phyloP scores from a whole-genome alignment of 2,329 filamentous ascomycete genomes.

The Didymosphaeria variabile region DNA sequence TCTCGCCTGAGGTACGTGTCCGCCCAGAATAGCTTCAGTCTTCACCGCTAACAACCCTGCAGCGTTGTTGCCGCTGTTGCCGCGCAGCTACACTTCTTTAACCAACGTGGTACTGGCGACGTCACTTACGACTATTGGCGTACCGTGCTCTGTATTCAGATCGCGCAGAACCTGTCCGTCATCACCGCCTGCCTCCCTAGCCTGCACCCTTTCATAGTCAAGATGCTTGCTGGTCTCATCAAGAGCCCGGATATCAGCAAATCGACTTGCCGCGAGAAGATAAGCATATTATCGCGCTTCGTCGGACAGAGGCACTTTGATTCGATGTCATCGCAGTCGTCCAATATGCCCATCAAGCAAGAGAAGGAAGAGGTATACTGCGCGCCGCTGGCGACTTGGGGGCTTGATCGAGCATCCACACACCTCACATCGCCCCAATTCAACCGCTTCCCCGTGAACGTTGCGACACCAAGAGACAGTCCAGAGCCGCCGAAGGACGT shows the following conservation, averaged over 20 bases:
- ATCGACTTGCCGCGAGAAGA: constrained; percentile 11
- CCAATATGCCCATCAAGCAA: constrained; percentile 26
- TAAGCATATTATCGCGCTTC: constrained; percentile 16
- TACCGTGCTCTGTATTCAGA: constrained; percentile 32
- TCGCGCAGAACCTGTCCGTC: constrained; percentile 41
- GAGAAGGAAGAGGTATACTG: constrained; percentile 30
- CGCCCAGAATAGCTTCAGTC: constrained; percentile 9
- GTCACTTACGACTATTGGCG: constrained; percentile 32
- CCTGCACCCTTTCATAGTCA: constrained; percentile 36
- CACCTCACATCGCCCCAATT: constrained; percentile 31
- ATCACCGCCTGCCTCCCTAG: constrained; percentile 40
- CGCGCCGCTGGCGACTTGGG: constrained; percentile 38
- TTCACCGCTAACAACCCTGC: not conserved
- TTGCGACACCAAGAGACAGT: constrained; percentile 24
- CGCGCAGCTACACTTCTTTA: constrained; percentile 36
- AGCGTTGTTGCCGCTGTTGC: constrained; percentile 36
- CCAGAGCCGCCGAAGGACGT: constrained; percentile 29
- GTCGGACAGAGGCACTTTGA: constrained; percentile 16
- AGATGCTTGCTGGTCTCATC: constrained; percentile 26
- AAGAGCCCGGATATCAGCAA: constrained; percentile 23
- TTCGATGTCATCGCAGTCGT: constrained; percentile 19
- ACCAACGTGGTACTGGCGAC: constrained; percentile 20
- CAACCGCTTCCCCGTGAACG: constrained; percentile 29
- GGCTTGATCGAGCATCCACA: constrained; percentile 33
- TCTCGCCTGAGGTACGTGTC: constrained; percentile 32